Evolutionary conservation across 192 early-diverging fungal genomes (phyloP).

Genomic region (Coemansia sp.): DNA sequence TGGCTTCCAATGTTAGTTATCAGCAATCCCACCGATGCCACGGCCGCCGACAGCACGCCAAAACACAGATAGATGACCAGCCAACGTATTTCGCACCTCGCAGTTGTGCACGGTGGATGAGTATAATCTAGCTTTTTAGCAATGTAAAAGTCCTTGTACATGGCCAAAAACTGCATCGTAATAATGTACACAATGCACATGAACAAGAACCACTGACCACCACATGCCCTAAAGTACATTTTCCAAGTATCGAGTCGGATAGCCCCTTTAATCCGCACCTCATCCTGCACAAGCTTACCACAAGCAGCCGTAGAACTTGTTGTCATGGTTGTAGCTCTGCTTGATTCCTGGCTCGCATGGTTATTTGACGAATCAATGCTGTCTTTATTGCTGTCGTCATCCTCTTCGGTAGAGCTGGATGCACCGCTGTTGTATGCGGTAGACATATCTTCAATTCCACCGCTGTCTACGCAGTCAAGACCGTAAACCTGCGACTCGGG

Average conservation of each 20-base stretch:
- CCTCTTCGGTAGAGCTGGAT: neutral
- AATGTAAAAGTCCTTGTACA: slow-evolving; percentile 59
- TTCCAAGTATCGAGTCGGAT: slow-evolving; percentile 73
- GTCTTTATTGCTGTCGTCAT: neutral
- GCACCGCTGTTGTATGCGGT: neutral
- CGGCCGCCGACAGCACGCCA: slow-evolving; percentile 18
- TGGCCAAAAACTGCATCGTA: slow-evolving; percentile 46
- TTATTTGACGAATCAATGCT: neutral
- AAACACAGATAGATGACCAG: slow-evolving; percentile 19
- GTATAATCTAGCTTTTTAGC: slow-evolving; percentile 26
- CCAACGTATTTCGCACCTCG: slow-evolving; percentile 24
- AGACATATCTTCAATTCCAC: neutral
- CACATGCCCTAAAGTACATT: slow-evolving; percentile 68
- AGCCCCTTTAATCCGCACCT: slow-evolving; percentile 70
- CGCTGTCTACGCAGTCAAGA: neutral
- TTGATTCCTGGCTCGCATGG: neutral
- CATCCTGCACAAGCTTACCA: slow-evolving; percentile 71
- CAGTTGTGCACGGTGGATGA: slow-evolving; percentile 1
- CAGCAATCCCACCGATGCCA: slow-evolving; percentile 15
- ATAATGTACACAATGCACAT: slow-evolving; percentile 55
- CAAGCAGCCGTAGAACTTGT: slow-evolving; percentile 15
- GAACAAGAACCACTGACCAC: slow-evolving; percentile 60
- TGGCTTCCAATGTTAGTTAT: slow-evolving; percentile 19
- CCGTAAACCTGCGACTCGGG: neutral
- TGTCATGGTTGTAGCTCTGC: neutral